Evolutionary conservation across 1,284 basidiomycete genomes (phyloP).

Genomic region (Blastosporella zonata): DNA sequence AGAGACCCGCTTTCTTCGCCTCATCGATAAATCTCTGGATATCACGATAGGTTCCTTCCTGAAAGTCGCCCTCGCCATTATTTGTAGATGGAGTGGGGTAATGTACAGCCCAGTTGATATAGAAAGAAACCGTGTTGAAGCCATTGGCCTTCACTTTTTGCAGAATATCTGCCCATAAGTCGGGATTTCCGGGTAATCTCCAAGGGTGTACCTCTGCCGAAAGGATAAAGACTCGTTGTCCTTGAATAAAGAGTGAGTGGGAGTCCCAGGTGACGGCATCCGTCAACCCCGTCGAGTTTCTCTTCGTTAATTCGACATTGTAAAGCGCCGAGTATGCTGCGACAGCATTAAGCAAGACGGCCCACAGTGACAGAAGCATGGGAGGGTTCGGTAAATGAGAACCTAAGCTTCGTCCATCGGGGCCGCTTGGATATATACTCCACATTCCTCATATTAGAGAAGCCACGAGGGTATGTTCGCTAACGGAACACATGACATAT

Average conservation of each 20-base stretch:
- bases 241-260: conserved; percentile 46
- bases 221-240: conserved; percentile 48
- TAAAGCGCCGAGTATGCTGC: conserved; percentile 10
- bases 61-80: conserved; percentile 46
- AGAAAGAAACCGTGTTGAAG: conserved; percentile 57
- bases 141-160: conserved; percentile 59
- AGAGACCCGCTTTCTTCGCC: conserved; percentile 48
- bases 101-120: conserved; percentile 48
- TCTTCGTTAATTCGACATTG: conserved; percentile 7
- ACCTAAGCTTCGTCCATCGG: background rate
- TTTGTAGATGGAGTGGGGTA: conserved; percentile 46
- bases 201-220: conserved; percentile 50
- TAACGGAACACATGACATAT: conserved; percentile 12
- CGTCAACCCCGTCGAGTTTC: conserved; percentile 45
- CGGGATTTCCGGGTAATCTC: conserved; percentile 44
- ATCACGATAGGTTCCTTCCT: conserved; percentile 45
- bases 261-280: conserved; percentile 51
- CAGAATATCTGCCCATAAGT: conserved; percentile 55
- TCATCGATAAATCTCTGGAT: conserved; percentile 51
- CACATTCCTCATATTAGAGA: conserved; percentile 1
- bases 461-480: background rate
- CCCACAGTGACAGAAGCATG: conserved; percentile 13
- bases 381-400: background rate
- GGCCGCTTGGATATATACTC: background rate
- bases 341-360: conserved; percentile 11